Conservation (phyloP, 139 green algal species). For the Chlamydomonas incerta region DNA sequence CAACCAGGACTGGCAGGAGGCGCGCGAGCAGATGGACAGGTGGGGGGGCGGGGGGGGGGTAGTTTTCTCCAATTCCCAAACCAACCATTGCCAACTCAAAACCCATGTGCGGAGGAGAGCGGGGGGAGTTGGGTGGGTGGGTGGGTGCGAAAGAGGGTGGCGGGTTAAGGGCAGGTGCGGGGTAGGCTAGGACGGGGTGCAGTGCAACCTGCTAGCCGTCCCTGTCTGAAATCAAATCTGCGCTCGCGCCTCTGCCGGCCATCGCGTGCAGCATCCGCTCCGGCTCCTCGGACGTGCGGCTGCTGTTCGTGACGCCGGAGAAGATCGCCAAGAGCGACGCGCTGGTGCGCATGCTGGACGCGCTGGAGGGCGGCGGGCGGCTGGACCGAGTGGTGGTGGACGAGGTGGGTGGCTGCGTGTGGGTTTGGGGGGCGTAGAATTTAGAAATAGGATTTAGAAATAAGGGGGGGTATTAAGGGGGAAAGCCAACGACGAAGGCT, state of each 20-base stretch:
- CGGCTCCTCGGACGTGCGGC: constrained; percentile 55
- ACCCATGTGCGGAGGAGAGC: too few relatives aligned
- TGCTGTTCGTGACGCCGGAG: constrained; percentile 92
- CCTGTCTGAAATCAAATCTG: too few relatives aligned
- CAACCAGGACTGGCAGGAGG: constrained; percentile 29
- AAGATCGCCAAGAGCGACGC: constrained; percentile 80
- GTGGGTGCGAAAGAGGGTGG: too few relatives aligned
- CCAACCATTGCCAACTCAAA: too few relatives aligned
- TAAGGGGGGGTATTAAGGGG: too few relatives aligned
- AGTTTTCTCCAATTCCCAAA: too few relatives aligned
- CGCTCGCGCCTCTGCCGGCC: background rate
- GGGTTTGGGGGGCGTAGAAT: too few relatives aligned
- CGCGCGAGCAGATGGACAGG: constrained; percentile 39
- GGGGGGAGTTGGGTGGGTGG: too few relatives aligned
- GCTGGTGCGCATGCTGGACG: constrained; percentile 76
- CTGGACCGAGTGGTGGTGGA: constrained; percentile 78
- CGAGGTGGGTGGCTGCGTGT: constrained; percentile 55
- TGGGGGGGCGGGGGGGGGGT: background rate
- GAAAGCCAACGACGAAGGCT: too few relatives aligned
- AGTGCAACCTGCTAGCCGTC: background rate
- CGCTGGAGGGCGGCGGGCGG: constrained; percentile 58
- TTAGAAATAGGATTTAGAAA: too few relatives aligned
- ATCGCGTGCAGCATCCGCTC: constrained; percentile 53
- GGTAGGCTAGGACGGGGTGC: too few relatives aligned
- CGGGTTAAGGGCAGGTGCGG: too few relatives aligned